Evolutionary conservation across 805 yeast genomes (phyloP), one percentile per base, ranked within the genome.

Genomic region (Starmerella bombi): DNA sequence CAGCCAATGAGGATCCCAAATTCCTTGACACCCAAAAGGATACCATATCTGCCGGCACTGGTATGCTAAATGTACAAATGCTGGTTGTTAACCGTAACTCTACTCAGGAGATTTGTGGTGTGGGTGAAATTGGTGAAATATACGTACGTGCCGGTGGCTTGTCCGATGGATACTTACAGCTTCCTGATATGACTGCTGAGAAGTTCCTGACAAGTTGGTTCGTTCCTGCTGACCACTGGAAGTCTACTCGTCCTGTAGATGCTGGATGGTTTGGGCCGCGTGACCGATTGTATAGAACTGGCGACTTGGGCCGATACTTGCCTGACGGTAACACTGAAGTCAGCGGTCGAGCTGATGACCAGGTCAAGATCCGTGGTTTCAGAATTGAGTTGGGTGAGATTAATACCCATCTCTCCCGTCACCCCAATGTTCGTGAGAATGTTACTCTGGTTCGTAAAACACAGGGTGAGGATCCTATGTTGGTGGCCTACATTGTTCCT

Each of bases 281-380:
- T 57, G 99, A 93, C 61, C 73, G 99, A 56, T 64, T 93, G 44
- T 91, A 91, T 67, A 72, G 97, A 63, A 88, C 97, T 33, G 99
- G 99, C 51, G 99, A 91, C 62, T 69, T 91, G 50, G 99, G 98
- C 40, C 75, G 98, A 52, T 91, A 93, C 59, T 66, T 86, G 44
- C 96, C 97, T 5, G 95, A 86, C 57, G 99, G 98, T 42, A 83
- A 91, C 64, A 85, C 91, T 52, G 99, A 91, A 66, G 88, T 96
- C 61, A 80, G 93, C 59, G 99, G 99, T 44, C 75, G 99, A 60
- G 98, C 98, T 21, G 99, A 91, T 64, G 97, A 88, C 59, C 99
- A 91, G 62, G 95, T 91, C 46, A 91, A 91, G 62, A 91, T 91
- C 51, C 77, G 99, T 65, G 99, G 99, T 2, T 93, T 91, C 74